Conservation (phyloP, 2,329 filamentous ascomycete species). For the Clonostachys solani region DNA sequence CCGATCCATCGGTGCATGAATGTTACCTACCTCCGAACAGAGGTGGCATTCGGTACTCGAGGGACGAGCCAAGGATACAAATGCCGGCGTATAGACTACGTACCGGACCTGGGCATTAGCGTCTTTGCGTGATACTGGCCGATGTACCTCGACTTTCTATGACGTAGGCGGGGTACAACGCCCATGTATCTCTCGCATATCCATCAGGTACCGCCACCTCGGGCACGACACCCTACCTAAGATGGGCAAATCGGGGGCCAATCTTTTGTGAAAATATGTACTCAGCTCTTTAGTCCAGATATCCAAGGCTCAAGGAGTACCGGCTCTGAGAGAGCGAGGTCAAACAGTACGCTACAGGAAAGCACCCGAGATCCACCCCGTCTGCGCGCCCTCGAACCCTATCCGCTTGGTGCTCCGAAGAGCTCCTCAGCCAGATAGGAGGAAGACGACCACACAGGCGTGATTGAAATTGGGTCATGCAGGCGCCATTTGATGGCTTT, state of each 20-base stretch:
- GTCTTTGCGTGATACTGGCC: no score
- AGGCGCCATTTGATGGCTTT: conserved; percentile 17
- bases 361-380: no score
- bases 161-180: background rate
- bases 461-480: background rate
- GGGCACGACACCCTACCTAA: no score
- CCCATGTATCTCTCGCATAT: background rate
- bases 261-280: conserved; percentile 33
- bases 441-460: background rate
- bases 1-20: no score
- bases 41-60: no score
- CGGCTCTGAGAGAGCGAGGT: conserved; percentile 61
- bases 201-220: no score
- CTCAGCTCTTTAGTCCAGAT: conserved; percentile 61
- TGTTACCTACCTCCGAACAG: no score
- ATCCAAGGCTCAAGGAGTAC: conserved; percentile 50
- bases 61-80: no score
- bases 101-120: no score
- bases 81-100: no score
- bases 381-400: background rate
- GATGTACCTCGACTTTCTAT: background rate
- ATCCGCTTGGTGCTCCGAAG: background rate
- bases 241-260: no score
- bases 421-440: background rate
- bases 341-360: background rate